phyloP scores from a whole-genome alignment of 768 basidiomycete genomes.

The Paxillus ammoniavirescens region DNA sequence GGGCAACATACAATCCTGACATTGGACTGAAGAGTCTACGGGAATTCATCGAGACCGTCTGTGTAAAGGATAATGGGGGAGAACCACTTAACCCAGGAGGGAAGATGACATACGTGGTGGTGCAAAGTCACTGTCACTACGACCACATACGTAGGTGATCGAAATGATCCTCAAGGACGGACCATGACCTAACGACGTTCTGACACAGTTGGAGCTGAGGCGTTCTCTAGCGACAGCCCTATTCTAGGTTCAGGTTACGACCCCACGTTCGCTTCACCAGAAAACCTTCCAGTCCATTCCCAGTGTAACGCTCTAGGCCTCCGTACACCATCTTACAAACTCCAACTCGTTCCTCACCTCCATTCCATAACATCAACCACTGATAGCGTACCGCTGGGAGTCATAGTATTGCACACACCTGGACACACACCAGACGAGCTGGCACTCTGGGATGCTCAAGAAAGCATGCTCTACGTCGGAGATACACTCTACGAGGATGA shows the following conservation, averaged over 20 bases:
- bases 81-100: constrained; percentile 44
- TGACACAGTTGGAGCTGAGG: constrained; percentile 46
- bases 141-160: constrained; percentile 54
- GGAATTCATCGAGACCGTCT: constrained; percentile 48
- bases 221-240: constrained; percentile 45
- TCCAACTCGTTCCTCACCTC: constrained; percentile 44
- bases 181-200: not conserved
- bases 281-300: constrained; percentile 43
- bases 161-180: not conserved
- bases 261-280: constrained; percentile 41
- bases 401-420: constrained; percentile 52
- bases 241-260: constrained; percentile 50
- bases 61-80: constrained; percentile 41
- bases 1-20: constrained; percentile 39
- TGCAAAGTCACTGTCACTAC: constrained; percentile 55
- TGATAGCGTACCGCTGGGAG: constrained; percentile 26
- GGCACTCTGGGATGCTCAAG: constrained; percentile 49
- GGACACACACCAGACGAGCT: constrained; percentile 60
- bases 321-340: constrained; percentile 43
- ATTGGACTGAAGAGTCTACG: constrained; percentile 43
- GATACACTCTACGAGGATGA: constrained; percentile 56
- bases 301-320: constrained; percentile 44
- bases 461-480: constrained; percentile 55
- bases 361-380: constrained; percentile 29
- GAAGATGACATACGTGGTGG: constrained; percentile 44